phyloP scores from a whole-genome alignment of 805 yeast species.

The Wickerhamiella brachini region DNA sequence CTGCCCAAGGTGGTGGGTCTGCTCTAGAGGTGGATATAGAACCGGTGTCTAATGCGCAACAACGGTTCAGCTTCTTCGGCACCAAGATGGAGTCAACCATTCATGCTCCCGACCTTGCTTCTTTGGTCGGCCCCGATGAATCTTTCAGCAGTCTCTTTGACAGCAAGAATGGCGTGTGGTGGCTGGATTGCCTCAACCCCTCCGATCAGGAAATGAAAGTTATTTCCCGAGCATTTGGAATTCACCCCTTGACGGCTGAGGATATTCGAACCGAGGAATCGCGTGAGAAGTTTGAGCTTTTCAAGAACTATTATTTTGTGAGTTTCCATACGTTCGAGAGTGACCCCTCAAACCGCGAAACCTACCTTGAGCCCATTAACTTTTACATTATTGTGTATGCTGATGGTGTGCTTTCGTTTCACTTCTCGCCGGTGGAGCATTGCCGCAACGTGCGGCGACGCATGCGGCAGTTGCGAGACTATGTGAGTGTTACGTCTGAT shows the following conservation, averaged over 20 bases:
- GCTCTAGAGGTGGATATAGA: not conserved
- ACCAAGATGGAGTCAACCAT: constrained; percentile 75
- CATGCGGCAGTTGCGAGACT: constrained; percentile 48
- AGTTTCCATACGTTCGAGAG: constrained; percentile 94
- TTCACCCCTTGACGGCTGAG: constrained; percentile 95
- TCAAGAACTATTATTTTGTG: constrained; percentile 80
- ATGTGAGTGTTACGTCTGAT: constrained; percentile 45
- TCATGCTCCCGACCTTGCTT: constrained; percentile 78
- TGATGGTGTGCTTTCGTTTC: constrained; percentile 47
- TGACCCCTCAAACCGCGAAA: constrained; percentile 45
- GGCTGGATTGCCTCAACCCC: constrained; percentile 91
- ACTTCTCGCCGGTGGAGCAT: constrained; percentile 43
- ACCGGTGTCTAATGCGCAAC: constrained; percentile 34
- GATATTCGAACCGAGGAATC: constrained; percentile 94
- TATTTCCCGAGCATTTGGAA: constrained; percentile 84
- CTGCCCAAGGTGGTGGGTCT: not conserved
- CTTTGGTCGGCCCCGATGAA: constrained; percentile 46
- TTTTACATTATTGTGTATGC: constrained; percentile 49
- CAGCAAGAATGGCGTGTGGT: constrained; percentile 73
- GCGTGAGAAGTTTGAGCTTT: constrained; percentile 92
- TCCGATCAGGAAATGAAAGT: constrained; percentile 91
- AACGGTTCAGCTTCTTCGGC: constrained; percentile 71
- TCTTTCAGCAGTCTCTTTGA: constrained; percentile 57
- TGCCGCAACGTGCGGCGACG: constrained; percentile 50
- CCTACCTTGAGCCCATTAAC: constrained; percentile 48